Evolutionary conservation across 352 stramenopile genomes (phyloP).

Genomic region (Phytophthora europaea): DNA sequence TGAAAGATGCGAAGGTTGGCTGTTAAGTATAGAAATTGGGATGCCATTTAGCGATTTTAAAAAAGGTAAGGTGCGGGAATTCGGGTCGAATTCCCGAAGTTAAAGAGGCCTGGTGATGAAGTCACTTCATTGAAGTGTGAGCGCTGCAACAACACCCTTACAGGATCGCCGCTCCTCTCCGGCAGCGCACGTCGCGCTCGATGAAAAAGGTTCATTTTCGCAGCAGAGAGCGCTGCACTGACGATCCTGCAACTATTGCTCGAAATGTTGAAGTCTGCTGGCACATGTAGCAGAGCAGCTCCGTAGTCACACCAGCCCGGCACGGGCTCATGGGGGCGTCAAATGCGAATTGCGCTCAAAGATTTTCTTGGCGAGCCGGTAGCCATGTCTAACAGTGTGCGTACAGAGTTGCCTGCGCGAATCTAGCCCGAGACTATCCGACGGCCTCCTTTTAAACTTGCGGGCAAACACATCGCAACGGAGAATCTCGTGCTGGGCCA

Average conservation of each 20-base stretch:
- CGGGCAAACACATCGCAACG: constrained; percentile 28
- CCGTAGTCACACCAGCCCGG: background rate
- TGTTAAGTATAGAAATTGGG: too few species aligned
- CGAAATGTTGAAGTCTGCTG: constrained; percentile 18
- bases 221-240: constrained; percentile 17
- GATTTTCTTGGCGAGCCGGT: constrained; percentile 16
- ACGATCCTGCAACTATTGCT: constrained; percentile 2
- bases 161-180: constrained; percentile 31
- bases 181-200: constrained; percentile 12
- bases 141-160: constrained; percentile 23
- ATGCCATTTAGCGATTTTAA: too few species aligned
- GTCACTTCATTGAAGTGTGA: background rate
- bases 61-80: too few species aligned
- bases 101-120: too few species aligned
- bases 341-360: constrained; percentile 11
- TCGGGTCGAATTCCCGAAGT: too few species aligned
- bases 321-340: constrained; percentile 20
- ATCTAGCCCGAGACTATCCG: constrained; percentile 16
- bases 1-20: too few species aligned
- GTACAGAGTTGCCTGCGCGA: background rate
- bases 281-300: background rate
- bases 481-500: constrained; percentile 23
- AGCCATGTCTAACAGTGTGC: constrained; percentile 20
- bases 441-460: constrained; percentile 1
- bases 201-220: constrained; percentile 23